Evolutionary conservation across 192 early-diverging fungal species (phyloP).

Genomic region (Entomortierella parvispora): DNA sequence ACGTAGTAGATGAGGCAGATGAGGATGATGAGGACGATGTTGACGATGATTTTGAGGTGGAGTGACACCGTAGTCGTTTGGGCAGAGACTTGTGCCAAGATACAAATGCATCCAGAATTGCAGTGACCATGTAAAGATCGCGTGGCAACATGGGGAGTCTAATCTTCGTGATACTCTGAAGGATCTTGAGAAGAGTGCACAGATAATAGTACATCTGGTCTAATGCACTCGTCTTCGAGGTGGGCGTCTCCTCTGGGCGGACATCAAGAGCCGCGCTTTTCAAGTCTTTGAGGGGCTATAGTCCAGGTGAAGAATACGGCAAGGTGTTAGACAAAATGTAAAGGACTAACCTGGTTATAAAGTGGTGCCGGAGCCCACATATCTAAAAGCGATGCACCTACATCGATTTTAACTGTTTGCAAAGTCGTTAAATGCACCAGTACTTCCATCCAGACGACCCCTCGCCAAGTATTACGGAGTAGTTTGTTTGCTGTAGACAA

Average conservation of each 20-base stretch:
- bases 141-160: conserved; percentile 23
- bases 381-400: too few relatives aligned
- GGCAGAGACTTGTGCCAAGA: conserved; percentile 28
- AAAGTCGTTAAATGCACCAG: conserved; percentile 8
- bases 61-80: conserved; percentile 4
- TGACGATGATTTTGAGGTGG: not conserved
- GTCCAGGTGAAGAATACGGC: too few relatives aligned
- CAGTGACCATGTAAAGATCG: conserved; percentile 25
- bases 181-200: conserved; percentile 31
- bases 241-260: conserved; percentile 20
- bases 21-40: not conserved
- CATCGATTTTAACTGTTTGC: conserved; percentile 6
- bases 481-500: conserved; percentile 13
- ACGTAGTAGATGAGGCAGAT: not conserved
- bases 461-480: conserved; percentile 41
- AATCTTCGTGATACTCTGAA: conserved; percentile 25
- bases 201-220: conserved; percentile 9
- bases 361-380: too few relatives aligned
- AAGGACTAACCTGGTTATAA: too few relatives aligned
- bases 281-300: conserved; percentile 27
- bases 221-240: not conserved
- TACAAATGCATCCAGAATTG: conserved; percentile 12
- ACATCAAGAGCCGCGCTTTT: conserved; percentile 3
- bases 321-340: too few relatives aligned
- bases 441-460: conserved; percentile 15